These are phyloP conservation scores for Malassezia brasiliensis DNA, from an alignment of 1,284 basidiomycete genomes.

Conservation along the genomic window DNA sequence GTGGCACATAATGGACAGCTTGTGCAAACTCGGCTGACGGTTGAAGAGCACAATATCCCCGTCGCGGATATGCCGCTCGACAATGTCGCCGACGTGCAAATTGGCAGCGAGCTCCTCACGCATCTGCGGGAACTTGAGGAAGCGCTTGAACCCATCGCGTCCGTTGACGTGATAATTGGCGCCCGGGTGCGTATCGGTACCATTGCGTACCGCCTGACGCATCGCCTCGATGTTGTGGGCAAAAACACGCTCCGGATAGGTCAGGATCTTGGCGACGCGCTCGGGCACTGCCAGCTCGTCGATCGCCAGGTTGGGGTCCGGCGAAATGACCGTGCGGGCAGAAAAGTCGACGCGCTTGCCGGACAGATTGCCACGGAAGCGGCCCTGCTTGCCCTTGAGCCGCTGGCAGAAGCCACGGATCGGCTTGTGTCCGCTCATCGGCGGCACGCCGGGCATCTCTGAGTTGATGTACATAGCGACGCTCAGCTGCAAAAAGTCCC, in stretches of 20 bases:
- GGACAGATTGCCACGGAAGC: conserved; percentile 94
- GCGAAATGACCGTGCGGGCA: conserved; percentile 94
- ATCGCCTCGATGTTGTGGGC: conserved; percentile 76
- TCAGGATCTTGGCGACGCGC: conserved; percentile 86
- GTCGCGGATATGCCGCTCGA: conserved; percentile 88
- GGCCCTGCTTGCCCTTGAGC: conserved; percentile 96
- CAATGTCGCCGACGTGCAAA: conserved; percentile 71
- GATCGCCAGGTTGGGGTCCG: conserved; percentile 93
- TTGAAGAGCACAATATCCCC: conserved; percentile 98
- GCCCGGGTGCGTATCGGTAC: conserved; percentile 83
- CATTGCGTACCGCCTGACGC: conserved; percentile 72
- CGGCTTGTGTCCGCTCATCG: conserved; percentile 41
- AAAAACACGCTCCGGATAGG: conserved; percentile 92
- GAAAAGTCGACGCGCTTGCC: conserved; percentile 99
- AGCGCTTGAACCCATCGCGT: conserved; percentile 64
- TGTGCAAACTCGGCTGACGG: conserved; percentile 91
- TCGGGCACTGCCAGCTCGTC: conserved; percentile 80
- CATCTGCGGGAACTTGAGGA: conserved; percentile 43
- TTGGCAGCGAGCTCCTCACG: conserved; percentile 57
- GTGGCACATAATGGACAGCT: conserved; percentile 81
- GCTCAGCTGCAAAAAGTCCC: conserved; percentile 90
- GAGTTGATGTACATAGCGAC: conserved; percentile 99
- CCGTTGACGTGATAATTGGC: conserved; percentile 75
- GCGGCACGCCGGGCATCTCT: conserved; percentile 66
- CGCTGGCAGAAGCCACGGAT: conserved; percentile 81